Evolutionary conservation across 2,329 filamentous ascomycete genomes (phyloP), one percentile per base, ranked within the genome.

Genomic region (Fusarium sp.): DNA sequence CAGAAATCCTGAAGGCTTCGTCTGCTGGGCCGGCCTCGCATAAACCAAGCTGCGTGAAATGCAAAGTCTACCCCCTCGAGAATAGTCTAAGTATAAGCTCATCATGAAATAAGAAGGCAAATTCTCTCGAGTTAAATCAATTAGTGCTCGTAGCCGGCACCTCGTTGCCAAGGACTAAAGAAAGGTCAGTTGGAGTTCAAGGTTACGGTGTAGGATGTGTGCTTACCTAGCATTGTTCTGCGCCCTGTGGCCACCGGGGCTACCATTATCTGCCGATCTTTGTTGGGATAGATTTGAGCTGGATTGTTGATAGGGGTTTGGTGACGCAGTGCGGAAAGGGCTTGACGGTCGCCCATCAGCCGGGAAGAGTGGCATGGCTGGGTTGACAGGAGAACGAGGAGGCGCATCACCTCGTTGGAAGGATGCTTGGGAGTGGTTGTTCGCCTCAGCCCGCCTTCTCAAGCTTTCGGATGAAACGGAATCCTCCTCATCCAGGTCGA

Each of bases 81-180:
- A 59, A 50, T 49, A 37, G 25, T 55, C 64, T 62, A 55, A 42
- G 62, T 61, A n/a, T 55, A 63, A 65, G 65, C 67, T 68, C 53
- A 43, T 72, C 63, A 51, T 69, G 41, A 65, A 63, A 72, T 51
- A 63, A 68, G 66, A 48, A 57, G 30, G 58, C 23, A 67, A 43
- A 49, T 40, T 46, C 49, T 71, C 41, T 47, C 62, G 14, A 46
- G 49, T 67, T 60, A 61, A 46, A 63, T 69, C 70, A 58, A 64
- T 67, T 68, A 74, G 41, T 82, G 78, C 21, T 83, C 82, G 68
- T 83, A 83, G 42, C 82, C 82, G 47, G 82, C 82, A 63, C 82
- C 82, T 63, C 82, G 82, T 70, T 83, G 82, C 82, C 82, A 83
- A 27, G 82, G 82, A 72, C 82, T 83, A 48, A 59, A 27, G 20